phyloP scores from a whole-genome alignment of 768 basidiomycete genomes.

The Ramaria sp. region DNA sequence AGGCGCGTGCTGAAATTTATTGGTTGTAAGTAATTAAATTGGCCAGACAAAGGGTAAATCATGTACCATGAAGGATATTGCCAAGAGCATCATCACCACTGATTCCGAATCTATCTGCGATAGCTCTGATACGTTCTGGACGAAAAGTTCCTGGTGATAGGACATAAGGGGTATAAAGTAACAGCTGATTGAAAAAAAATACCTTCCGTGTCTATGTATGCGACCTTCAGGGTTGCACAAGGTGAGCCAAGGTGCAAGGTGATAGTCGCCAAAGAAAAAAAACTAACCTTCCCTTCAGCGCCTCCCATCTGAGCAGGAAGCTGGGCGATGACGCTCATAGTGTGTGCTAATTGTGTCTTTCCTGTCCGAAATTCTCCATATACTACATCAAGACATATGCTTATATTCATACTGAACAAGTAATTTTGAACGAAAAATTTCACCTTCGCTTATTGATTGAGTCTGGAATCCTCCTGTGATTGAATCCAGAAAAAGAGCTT shows the following conservation, averaged over 20 bases:
- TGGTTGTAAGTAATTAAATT: background rate
- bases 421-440: background rate
- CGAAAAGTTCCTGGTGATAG: conserved; percentile 69
- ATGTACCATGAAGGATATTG: conserved; percentile 79
- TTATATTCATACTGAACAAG: background rate
- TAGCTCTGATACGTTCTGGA: conserved; percentile 82
- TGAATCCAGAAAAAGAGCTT: background rate
- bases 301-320: conserved; percentile 86
- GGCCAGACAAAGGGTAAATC: background rate
- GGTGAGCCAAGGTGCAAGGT: background rate
- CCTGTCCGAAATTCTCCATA: conserved; percentile 96
- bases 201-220: conserved; percentile 61
- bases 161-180: background rate
- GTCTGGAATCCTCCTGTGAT: conserved; percentile 77
- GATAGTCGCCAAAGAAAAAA: background rate
- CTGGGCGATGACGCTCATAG: conserved; percentile 85
- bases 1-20: conserved; percentile 57
- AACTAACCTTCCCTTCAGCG: conserved; percentile 74
- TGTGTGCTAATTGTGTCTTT: conserved; percentile 93
- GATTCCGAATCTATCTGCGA: conserved; percentile 92
- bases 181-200: background rate
- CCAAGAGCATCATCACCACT: conserved; percentile 79
- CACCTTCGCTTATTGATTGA: conserved; percentile 87
- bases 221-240: conserved; percentile 40
- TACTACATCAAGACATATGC: conserved; percentile 33